These are phyloP conservation scores for Closterium sp. DNA, from an alignment of 139 green algal species.

Conservation along the genomic window DNA sequence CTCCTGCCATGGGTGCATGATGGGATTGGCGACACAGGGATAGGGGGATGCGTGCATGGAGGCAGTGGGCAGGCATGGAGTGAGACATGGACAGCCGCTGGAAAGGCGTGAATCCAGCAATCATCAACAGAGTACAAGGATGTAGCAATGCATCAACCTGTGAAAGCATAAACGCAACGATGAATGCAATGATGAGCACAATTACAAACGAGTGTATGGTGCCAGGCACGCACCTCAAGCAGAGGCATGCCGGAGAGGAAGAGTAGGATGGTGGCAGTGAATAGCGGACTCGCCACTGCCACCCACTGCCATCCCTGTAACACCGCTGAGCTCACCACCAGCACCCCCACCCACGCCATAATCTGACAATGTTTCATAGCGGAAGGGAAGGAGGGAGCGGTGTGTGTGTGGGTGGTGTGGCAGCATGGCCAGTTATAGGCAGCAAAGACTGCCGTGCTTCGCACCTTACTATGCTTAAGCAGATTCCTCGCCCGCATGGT, in stretches of 20 bases:
- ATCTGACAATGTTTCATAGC: background rate
- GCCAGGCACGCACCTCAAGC: slow-evolving; percentile 52
- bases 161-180: too few species aligned
- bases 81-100: too few species aligned
- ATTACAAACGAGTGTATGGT: too few species aligned
- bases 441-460: background rate
- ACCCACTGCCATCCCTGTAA: slow-evolving; percentile 57
- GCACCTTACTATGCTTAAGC: background rate
- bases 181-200: too few species aligned
- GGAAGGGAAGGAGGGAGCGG: background rate
- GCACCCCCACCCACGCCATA: background rate
- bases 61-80: too few species aligned
- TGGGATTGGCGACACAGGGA: too few species aligned
- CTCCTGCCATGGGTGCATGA: too few species aligned
- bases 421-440: too few species aligned
- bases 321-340: background rate
- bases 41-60: too few species aligned
- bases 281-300: slow-evolving; percentile 58
- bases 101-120: too few species aligned
- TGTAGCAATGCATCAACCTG: too few species aligned
- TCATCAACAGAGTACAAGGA: too few species aligned
- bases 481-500: background rate
- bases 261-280: slow-evolving; percentile 69
- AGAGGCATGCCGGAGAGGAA: slow-evolving; percentile 72
- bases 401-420: slow-evolving; percentile 7